Percentiles rank a stretch among this genome's conserved stretches.
These are phyloP conservation scores for Simplicillium sp. DNA, from an alignment of 2,329 filamentous ascomycete species.

Conservation along the genomic window DNA sequence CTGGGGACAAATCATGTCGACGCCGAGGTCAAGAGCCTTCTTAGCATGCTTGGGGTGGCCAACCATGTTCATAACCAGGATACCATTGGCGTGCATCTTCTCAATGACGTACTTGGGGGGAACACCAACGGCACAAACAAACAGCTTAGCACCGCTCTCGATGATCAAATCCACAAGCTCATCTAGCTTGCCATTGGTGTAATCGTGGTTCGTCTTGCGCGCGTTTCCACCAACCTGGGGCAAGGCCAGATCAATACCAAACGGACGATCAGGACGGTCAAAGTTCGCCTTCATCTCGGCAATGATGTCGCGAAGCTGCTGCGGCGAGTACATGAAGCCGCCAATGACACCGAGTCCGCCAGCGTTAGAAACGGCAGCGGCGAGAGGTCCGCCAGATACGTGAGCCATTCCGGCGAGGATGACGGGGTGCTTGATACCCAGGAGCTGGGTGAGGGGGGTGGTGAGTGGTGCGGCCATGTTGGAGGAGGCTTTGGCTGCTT, in stretches of 20 bases:
- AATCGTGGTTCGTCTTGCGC: slow-evolving; percentile 89
- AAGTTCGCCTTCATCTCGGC: slow-evolving; percentile 75
- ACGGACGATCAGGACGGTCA: slow-evolving; percentile 57
- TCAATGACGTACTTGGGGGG: slow-evolving; percentile 69
- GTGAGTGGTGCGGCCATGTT: slow-evolving; percentile 49
- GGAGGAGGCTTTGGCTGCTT: background rate
- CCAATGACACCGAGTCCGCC: slow-evolving; percentile 74
- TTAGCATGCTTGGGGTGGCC: slow-evolving; percentile 83
- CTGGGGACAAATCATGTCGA: slow-evolving; percentile 87
- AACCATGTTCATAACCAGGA: slow-evolving; percentile 98
- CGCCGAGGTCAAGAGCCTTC: slow-evolving; percentile 77
- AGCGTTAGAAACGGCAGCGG: slow-evolving; percentile 80
- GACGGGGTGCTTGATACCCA: slow-evolving; percentile 80
- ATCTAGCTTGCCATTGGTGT: slow-evolving; percentile 81
- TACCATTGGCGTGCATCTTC: slow-evolving; percentile 65
- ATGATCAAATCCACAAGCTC: slow-evolving; percentile 83
- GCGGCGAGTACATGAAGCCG: slow-evolving; percentile 61
- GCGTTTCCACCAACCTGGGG: slow-evolving; percentile 79
- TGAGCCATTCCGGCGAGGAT: slow-evolving; percentile 91
- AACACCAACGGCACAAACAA: slow-evolving; percentile 82
- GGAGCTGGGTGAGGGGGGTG: slow-evolving; percentile 68
- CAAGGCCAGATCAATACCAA: slow-evolving; percentile 84
- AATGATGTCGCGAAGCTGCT: slow-evolving; percentile 70
- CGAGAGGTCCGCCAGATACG: slow-evolving; percentile 69
- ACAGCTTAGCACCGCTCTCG: slow-evolving; percentile 71